Base-by-base conservation (phyloP, 768 basidiomycete species). In the Rubroboletus pulcherrimus region DNA sequence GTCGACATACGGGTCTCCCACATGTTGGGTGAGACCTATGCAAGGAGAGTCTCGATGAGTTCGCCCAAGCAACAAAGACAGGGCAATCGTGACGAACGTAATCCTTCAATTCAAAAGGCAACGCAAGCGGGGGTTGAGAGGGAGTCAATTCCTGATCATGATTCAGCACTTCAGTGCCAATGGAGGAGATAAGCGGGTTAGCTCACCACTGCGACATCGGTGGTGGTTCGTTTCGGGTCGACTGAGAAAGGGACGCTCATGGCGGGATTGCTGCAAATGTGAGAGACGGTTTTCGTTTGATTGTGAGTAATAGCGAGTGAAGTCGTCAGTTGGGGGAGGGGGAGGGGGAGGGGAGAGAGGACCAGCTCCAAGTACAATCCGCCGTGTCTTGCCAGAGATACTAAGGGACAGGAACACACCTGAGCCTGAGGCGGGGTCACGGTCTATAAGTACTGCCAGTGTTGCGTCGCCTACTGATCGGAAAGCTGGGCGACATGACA, bases 1-100 rank as follows among this genome's bases (percentile, higher is more conserved):
- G 68, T 62, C 30, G 73, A 68, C 34, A 81, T 53, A 31, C 82
- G 75, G 9, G 61, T 61, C 34, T 68, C 71, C 82, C 81, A 83
- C 6, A 68, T 70, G 47, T 77, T 76, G 5, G 71, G 67, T 6
- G 74, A 63, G 54, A 81, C 69, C 78, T 82, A 44, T 33, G 11
- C 24, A 37, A 26, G 7, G 42, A 34, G 31, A 26, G 21, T 21
- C 21, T 21, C 4, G 46, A 46, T 39, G 14, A 45, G 53, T 30
- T 33, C 7, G 12, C 21, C 37, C 24, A 21, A 19, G 57, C 21
- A 15, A 56, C 33, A 30, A 19, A 46, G 30, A 19, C 21, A n/a
- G 17, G 24, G 24, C 12, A 4, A 47, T 26, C 55, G 67, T 48
- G 50, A 78, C 79, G 54, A 69, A 73, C 60, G 30, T 63, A 45